Base-by-base conservation (phyloP, 192 early-diverging fungal species). In the Coemansia sp. region DNA sequence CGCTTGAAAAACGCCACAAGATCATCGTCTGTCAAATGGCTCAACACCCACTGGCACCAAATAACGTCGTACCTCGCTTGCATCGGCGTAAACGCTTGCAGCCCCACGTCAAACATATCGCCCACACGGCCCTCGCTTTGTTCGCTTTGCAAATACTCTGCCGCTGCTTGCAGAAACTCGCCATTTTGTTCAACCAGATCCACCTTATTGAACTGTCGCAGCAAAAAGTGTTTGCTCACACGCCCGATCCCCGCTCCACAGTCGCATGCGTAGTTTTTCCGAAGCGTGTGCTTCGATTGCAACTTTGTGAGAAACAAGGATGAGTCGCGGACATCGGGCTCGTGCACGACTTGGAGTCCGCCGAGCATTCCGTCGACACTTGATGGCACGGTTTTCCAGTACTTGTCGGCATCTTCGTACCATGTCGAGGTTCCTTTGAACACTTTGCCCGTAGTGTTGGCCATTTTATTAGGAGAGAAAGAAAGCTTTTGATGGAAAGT, bases 31-130 rank as follows among this genome's bases (percentile, higher is more conserved):
- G 89, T 96, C 62, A 98, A 83, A 76, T 98, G 94, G 22, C 91
- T 89, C 22, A 98, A 76, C 1, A 97, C 94, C 96, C 96, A 98
- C 76, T 98, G 96, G 69, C 90, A 94, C 96, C 96, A 98, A 35
- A 98, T 93, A n/a, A 94, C 76, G 62, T 96, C 93, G 76, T 97
- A 98, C 17, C 86, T 80, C 1, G 73, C 80, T 19, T 79, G 61
- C 27, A 86, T 82, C 0, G 91, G 89, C 14, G 63, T 69, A 65
- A 95, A 96, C 19, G 87, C 84, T 69, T 98, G 96, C 60, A 98
- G 74, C 3, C 96, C 96, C 2, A 82, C 52, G 15, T 87, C 84
- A 19, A 87, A 84, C 38, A 92, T 87, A n/a, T 87, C 63, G 3
- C 86, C 86, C 0, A 94, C 85, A 52, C 80, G 76, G 0, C 86